Evolutionary conservation across 2,329 filamentous ascomycete species (phyloP).

Genomic region (Neopestalotiopsis rosae): DNA sequence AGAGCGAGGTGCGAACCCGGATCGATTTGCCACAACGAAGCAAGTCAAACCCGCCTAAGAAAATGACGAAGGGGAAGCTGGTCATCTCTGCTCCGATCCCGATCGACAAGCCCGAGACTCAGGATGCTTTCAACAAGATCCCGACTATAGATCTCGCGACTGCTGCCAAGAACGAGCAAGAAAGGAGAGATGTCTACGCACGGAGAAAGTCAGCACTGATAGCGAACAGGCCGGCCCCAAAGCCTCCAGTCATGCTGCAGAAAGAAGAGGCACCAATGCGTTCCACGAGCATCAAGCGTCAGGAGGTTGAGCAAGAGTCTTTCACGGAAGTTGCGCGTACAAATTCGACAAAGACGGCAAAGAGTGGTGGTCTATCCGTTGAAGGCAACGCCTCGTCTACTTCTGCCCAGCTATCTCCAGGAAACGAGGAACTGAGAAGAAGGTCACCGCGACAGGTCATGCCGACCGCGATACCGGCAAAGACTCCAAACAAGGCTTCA

Average conservation of each 20-base stretch:
- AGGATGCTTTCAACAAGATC: constrained; percentile 33
- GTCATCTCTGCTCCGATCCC: constrained; percentile 58
- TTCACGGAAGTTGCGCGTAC: constrained; percentile 28
- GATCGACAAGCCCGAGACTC: constrained; percentile 28
- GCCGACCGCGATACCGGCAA: constrained; percentile 19
- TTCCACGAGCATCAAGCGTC: constrained; percentile 43
- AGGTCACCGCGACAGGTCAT: constrained; percentile 53
- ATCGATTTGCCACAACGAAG: constrained; percentile 20
- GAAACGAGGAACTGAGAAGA: constrained; percentile 53
- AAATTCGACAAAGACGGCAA: constrained; percentile 31
- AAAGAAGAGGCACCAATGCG: constrained; percentile 40
- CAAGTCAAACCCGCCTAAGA: constrained; percentile 28
- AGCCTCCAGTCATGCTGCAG: constrained; percentile 39
- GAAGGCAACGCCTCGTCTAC: constrained; percentile 46
- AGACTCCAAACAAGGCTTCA: constrained; percentile 25
- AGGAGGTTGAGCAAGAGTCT: constrained; percentile 39
- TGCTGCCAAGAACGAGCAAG: constrained; percentile 52
- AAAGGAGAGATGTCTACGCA: constrained; percentile 43
- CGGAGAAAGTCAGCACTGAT: constrained; percentile 38
- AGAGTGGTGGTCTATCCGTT: constrained; percentile 34
- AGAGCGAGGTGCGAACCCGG: constrained; percentile 22
- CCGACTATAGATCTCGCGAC: constrained; percentile 55
- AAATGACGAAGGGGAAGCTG: constrained; percentile 43
- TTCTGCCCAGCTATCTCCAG: constrained; percentile 56
- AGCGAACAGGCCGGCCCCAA: constrained; percentile 42